These are phyloP conservation scores for Dichotomopilus funicola DNA, from an alignment of 2,329 filamentous ascomycete genomes.

Conservation along the genomic window DNA sequence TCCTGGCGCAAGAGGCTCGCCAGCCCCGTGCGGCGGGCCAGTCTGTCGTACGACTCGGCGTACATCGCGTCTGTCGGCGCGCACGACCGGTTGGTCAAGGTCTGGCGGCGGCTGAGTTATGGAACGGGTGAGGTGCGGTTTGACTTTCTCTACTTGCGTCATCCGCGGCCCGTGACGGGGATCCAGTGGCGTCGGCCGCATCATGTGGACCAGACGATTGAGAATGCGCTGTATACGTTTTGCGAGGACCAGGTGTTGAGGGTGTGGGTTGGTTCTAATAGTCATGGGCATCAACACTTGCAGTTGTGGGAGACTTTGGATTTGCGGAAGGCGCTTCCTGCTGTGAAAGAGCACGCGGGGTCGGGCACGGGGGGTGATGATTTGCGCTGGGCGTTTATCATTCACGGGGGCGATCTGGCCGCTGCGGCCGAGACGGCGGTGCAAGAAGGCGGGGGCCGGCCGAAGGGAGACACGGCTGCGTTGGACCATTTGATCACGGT, in stretches of 20 bases:
- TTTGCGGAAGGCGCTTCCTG: constrained; percentile 61
- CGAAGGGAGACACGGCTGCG: constrained; percentile 57
- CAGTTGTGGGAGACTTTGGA: constrained; percentile 78
- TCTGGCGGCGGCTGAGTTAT: constrained; percentile 85
- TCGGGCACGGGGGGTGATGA: constrained; percentile 21
- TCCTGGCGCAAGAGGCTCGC: constrained; percentile 73
- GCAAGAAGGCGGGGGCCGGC: constrained; percentile 45
- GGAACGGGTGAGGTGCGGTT: constrained; percentile 78
- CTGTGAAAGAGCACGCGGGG: constrained; percentile 19
- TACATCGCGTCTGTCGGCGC: constrained; percentile 76
- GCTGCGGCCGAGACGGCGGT: constrained; percentile 71
- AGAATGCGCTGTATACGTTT: constrained; percentile 86
- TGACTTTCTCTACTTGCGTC: constrained; percentile 84
- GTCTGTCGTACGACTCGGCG: constrained; percentile 78
- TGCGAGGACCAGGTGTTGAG: constrained; percentile 74
- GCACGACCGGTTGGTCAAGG: constrained; percentile 78
- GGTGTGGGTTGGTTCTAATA: constrained; percentile 75
- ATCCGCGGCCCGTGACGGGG: constrained; percentile 72
- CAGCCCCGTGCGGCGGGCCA: constrained; percentile 64
- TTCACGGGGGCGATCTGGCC: constrained; percentile 75
- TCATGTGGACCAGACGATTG: constrained; percentile 68
- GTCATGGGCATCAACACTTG: constrained; percentile 63
- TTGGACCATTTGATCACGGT: constrained; percentile 81
- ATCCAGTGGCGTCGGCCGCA: constrained; percentile 79
- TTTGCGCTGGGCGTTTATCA: constrained; percentile 66